Conservation (phyloP, 805 yeast species). For the Zygotorulaspora danielsina region DNA sequence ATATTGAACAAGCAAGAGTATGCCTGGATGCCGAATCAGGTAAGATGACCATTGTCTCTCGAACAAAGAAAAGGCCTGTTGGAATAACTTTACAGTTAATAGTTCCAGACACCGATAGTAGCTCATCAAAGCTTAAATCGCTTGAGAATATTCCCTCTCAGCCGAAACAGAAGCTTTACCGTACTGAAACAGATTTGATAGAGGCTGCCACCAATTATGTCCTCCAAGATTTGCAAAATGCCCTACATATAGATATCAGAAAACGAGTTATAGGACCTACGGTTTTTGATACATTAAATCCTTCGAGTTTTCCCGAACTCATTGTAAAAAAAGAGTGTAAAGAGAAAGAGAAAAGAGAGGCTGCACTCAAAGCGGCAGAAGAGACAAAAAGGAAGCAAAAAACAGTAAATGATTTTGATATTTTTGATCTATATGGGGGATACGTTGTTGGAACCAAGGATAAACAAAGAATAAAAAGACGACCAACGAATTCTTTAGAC, state of each 20-base stretch:
- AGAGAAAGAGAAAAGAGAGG: slow-evolving; percentile 25
- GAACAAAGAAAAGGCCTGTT: slow-evolving; percentile 24
- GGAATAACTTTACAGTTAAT: slow-evolving; percentile 26
- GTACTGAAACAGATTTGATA: slow-evolving; percentile 37
- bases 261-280: slow-evolving; percentile 69
- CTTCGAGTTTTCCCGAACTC: slow-evolving; percentile 52
- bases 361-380: slow-evolving; percentile 18
- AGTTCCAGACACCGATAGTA: slow-evolving; percentile 7
- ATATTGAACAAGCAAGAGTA: slow-evolving; percentile 25
- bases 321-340: slow-evolving; percentile 35
- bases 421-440: slow-evolving; percentile 33
- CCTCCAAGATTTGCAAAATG: slow-evolving; percentile 58
- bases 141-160: not conserved
- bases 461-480: slow-evolving; percentile 14
- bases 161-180: slow-evolving; percentile 14
- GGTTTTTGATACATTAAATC: slow-evolving; percentile 56
- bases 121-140: not conserved
- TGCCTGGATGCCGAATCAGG: slow-evolving; percentile 28
- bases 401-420: slow-evolving; percentile 37
- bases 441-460: slow-evolving; percentile 11
- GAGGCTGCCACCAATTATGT: slow-evolving; percentile 58
- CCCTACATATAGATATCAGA: slow-evolving; percentile 65
- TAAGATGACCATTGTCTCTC: slow-evolving; percentile 22
- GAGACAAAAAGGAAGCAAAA: slow-evolving; percentile 26
- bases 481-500: slow-evolving; percentile 12